Conservation (phyloP, 306 rosid species). For the Fagus crenata region DNA sequence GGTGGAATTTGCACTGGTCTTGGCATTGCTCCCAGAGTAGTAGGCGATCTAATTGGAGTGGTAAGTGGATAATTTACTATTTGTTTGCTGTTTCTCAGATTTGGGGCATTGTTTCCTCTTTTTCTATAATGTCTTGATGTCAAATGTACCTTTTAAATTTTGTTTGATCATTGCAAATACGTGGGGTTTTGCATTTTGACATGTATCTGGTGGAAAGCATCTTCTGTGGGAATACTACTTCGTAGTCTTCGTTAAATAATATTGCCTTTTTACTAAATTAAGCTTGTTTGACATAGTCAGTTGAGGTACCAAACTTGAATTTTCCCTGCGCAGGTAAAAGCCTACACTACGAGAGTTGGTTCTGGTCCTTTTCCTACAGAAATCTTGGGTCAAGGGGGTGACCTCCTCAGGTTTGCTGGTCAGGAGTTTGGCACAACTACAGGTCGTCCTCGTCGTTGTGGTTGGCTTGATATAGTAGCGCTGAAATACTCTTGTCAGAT, state of each 20-base stretch:
- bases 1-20: constrained; percentile 98
- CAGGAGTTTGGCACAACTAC: constrained; percentile 98
- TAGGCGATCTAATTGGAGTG: constrained; percentile 97
- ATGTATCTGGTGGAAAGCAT: neutral
- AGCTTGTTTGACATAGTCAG: constrained; percentile 4
- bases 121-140: neutral
- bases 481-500: constrained; percentile 76
- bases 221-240: neutral
- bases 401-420: constrained; percentile 85
- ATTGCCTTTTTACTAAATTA: constrained; percentile 1
- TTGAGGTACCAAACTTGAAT: constrained; percentile 25
- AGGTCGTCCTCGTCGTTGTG: constrained; percentile 98
- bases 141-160: neutral
- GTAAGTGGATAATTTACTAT: constrained; percentile 46
- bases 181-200: neutral
- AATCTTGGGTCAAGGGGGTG: constrained; percentile 73
- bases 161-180: neutral
- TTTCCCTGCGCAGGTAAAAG: constrained; percentile 79
- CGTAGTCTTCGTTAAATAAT: neutral
- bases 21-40: constrained; percentile 85
- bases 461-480: constrained; percentile 93
- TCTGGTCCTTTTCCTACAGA: constrained; percentile 98
- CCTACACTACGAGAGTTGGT: constrained; percentile 96
- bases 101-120: neutral
- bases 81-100: neutral